Evolutionary conservation across 208 protist genomes (phyloP).

Genomic region (Acanthamoeba lenticulata): DNA sequence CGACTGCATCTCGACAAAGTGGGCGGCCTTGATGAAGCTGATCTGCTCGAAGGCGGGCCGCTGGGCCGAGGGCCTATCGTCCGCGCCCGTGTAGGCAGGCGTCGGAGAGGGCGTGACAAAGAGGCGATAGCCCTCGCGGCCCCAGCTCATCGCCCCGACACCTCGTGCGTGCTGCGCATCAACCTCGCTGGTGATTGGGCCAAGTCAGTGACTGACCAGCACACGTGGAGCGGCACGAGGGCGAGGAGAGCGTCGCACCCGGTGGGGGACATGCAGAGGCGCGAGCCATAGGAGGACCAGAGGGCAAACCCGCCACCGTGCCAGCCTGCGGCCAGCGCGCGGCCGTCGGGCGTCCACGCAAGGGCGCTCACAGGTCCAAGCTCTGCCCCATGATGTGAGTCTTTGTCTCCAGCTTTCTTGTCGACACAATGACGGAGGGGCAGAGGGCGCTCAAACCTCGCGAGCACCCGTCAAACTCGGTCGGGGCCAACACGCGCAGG

Average conservation of each 20-base stretch:
- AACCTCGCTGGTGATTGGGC: no score
- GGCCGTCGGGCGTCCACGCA: not conserved
- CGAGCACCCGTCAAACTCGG: not conserved
- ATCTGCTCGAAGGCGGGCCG: not conserved
- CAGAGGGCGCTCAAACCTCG: not conserved
- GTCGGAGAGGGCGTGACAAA: not conserved
- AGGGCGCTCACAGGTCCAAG: not conserved
- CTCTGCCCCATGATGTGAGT: no score
- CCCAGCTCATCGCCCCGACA: not conserved
- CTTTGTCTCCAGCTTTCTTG: no score
- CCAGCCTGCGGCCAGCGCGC: not conserved
- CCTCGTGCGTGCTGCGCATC: no score
- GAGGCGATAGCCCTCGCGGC: not conserved
- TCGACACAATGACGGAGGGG: not conserved
- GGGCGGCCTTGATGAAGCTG: slow-evolving; percentile 28
- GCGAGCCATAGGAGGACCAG: slow-evolving; percentile 24
- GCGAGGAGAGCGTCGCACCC: not conserved
- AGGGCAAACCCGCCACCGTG: not conserved
- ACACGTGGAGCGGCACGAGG: no score
- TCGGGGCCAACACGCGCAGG: not conserved
- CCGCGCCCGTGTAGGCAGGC: no score
- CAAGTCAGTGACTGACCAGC: not conserved
- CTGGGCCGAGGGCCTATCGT: not conserved
- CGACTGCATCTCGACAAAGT: slow-evolving; percentile 33
- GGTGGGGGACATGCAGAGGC: not conserved